These are phyloP conservation scores for Aspergillus sp. DNA, from an alignment of 2,329 filamentous ascomycete species.

Conservation along the genomic window DNA sequence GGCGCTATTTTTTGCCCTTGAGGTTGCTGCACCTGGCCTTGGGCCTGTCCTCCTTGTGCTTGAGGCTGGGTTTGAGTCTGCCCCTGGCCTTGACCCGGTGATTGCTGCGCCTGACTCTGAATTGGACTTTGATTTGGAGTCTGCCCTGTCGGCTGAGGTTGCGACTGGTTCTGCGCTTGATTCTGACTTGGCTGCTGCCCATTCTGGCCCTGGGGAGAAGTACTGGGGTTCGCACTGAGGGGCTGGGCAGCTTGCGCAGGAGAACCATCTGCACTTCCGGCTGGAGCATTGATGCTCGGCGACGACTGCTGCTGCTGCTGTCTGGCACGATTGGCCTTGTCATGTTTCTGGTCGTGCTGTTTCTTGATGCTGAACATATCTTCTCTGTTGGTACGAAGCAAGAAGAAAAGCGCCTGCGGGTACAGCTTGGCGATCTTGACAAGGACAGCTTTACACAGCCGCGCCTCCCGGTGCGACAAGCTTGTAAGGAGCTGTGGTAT, in stretches of 20 bases:
- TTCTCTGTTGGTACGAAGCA: conserved; percentile 83
- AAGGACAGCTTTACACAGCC: conserved; percentile 74
- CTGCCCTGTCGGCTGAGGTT: conserved; percentile 6
- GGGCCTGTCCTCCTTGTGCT: conserved; percentile 11
- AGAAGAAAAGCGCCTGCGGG: conserved; percentile 91
- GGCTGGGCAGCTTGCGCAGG: conserved; percentile 39
- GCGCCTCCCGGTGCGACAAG: conserved; percentile 81
- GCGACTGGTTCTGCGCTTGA: conserved; percentile 9
- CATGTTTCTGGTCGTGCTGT: conserved; percentile 58
- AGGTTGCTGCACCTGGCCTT: conserved; percentile 8
- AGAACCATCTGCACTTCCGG: conserved; percentile 36
- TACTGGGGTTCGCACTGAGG: conserved; percentile 33
- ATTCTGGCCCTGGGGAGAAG: conserved; percentile 15
- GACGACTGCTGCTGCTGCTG: conserved; percentile 47
- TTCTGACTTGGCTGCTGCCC: conserved; percentile 18
- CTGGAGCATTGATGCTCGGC: conserved; percentile 28
- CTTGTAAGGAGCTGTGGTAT: conserved; percentile 93
- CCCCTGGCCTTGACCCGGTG: conserved; percentile 1
- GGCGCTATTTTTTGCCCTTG: conserved; percentile 22
- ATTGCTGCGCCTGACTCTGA: conserved; percentile 6
- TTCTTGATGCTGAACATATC: conserved; percentile 92
- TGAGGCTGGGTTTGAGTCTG: conserved; percentile 14
- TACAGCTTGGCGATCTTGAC: conserved; percentile 92
- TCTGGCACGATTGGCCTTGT: conserved; percentile 53
- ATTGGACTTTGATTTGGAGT: conserved; percentile 9